These are phyloP conservation scores for Arachnomyces sp. DNA, from an alignment of 2,329 filamentous ascomycete genomes.

Conservation along the genomic window DNA sequence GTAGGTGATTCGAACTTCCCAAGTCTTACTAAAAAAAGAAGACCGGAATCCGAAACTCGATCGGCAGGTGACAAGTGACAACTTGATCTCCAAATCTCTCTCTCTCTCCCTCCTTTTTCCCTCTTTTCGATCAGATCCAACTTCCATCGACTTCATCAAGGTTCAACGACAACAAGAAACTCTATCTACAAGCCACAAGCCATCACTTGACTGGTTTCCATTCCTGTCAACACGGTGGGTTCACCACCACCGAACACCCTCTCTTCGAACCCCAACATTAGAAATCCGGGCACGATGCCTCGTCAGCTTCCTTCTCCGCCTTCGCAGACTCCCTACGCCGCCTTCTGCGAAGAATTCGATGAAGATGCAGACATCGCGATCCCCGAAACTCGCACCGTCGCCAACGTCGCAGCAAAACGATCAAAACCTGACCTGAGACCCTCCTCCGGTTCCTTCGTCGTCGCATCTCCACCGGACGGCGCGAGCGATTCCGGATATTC, in stretches of 20 bases:
- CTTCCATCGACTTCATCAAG: too few species aligned
- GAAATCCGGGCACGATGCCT: slow-evolving; percentile 6
- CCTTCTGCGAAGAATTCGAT: slow-evolving; percentile 43
- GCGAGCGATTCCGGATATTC: slow-evolving; percentile 58
- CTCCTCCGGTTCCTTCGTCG: slow-evolving; percentile 21
- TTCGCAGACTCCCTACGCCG: slow-evolving; percentile 30
- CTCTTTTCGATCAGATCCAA: too few species aligned
- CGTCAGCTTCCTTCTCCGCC: slow-evolving; percentile 25
- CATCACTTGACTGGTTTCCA: too few species aligned
- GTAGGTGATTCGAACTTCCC: slow-evolving; percentile 14
- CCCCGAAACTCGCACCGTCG: slow-evolving; percentile 42
- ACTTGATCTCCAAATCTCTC: too few species aligned
- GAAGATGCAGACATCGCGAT: slow-evolving; percentile 36
- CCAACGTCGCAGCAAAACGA: slow-evolving; percentile 45
- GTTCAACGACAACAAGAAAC: too few species aligned
- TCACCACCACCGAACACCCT: not conserved
- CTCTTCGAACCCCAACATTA: slow-evolving; percentile 4
- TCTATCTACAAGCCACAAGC: too few species aligned
- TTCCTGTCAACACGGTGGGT: too few species aligned
- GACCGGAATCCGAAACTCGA: too few species aligned
- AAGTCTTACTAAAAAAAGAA: slow-evolving; percentile 3
- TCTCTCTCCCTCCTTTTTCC: too few species aligned
- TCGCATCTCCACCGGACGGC: slow-evolving; percentile 32
- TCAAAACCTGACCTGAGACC: slow-evolving; percentile 36
- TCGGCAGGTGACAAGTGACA: too few species aligned